Evolutionary conservation across 2,329 filamentous ascomycete species (phyloP), one percentile per base, ranked within the genome.

Genomic region (Aspergillus neotritici): DNA sequence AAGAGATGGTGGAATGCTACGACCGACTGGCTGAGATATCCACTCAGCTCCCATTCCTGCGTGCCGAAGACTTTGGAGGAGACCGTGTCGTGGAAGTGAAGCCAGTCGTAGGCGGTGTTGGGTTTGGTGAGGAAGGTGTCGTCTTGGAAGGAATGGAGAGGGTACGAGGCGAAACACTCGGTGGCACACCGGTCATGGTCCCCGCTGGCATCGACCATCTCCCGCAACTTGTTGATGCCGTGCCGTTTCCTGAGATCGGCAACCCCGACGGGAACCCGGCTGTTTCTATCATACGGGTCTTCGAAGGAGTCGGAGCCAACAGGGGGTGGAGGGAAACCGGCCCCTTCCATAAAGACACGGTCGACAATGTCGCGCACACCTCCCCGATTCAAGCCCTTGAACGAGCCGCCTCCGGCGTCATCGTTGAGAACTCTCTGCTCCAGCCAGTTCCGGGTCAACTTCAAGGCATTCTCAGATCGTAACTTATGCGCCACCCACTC

Each of bases 1-100:
- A 98, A 98, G 10, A 98, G 77, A 59, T 87, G 76, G 62, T 98
- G 94, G 60, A 94, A 96, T 3, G 87, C 93, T 2, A 97, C 77
- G 12, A 93, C 78, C 0, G 91, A 84, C 53, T 93, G 86, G 56
- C 83, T 87, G 37, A 97, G 78, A 63, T 98, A 98, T 0, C 87
- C 83, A 0, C 79, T 80, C 12, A 98, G 72, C 65, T 98, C 93
- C 86, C 93, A 98, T 43, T 94, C 90, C 63, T 96, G 91, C 46
- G 79, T 83, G n/a, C 80, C 72, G 61, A 83, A 94, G 1, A 97
- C 77, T 31, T 83, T 81, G 1, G 83, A 82, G 16, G 87, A 88
- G 50, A 94, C 82, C 0, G 75, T 73, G 57, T 97, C 93, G 65
- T 96, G 87, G 66, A 98, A 97, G 64, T 94, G 76, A 43, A 98